Conservation (phyloP, 2,329 filamentous ascomycete species). For the Alternaria angustiovoidea region DNA sequence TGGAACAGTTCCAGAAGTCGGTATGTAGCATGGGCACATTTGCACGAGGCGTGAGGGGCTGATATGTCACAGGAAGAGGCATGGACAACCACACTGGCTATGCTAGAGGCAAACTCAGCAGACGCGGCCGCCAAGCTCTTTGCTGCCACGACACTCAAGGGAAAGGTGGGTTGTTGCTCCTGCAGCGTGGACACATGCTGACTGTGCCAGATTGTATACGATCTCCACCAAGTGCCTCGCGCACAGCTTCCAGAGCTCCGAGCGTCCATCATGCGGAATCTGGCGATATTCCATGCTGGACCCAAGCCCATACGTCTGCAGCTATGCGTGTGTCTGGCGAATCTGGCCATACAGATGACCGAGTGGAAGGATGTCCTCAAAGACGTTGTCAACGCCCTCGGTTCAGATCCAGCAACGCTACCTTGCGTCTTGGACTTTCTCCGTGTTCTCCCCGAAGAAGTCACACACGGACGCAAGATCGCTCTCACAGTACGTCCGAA, state of each 20-base stretch:
- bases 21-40: slow-evolving; percentile 63
- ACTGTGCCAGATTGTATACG: slow-evolving; percentile 83
- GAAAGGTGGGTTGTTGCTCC: slow-evolving; percentile 74
- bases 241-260: slow-evolving; percentile 78
- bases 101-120: slow-evolving; percentile 78
- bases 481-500: slow-evolving; percentile 94
- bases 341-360: slow-evolving; percentile 94
- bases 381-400: slow-evolving; percentile 80
- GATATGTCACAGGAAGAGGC: slow-evolving; percentile 73
- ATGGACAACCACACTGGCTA: slow-evolving; percentile 86
- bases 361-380: slow-evolving; percentile 92
- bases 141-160: slow-evolving; percentile 94
- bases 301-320: slow-evolving; percentile 83
- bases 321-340: slow-evolving; percentile 92
- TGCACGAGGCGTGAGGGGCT: slow-evolving; percentile 32
- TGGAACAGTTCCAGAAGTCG: slow-evolving; percentile 98
- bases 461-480: slow-evolving; percentile 99
- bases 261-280: slow-evolving; percentile 80
- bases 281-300: slow-evolving; percentile 82
- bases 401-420: slow-evolving; percentile 77
- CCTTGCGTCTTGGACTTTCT: slow-evolving; percentile 94
- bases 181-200: slow-evolving; percentile 19
- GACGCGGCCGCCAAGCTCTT: slow-evolving; percentile 90
- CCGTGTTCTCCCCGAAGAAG: slow-evolving; percentile 96
- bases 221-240: slow-evolving; percentile 85